Conservation (phyloP, 441 rosid species). For the Daphne laureola region DNA sequence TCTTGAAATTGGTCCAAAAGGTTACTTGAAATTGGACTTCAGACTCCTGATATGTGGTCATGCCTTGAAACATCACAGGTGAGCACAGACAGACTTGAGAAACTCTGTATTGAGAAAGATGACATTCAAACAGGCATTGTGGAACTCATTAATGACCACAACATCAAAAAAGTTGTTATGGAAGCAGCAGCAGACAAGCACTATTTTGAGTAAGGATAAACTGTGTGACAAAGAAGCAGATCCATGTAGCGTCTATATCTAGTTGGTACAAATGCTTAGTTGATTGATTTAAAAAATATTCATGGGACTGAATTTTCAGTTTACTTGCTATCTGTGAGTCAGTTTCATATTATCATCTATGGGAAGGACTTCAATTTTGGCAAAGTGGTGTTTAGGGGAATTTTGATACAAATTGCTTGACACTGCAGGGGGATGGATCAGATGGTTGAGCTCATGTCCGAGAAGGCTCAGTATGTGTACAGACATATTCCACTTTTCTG, state of each 20-base stretch:
- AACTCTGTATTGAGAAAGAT: slow-evolving; percentile 25
- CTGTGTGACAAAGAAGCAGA: no score
- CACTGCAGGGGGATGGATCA: slow-evolving; percentile 32
- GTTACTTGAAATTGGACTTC: background rate
- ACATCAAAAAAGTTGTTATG: slow-evolving; percentile 63
- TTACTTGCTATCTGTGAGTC: background rate
- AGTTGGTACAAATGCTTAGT: no score
- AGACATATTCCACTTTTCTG: slow-evolving; percentile 40
- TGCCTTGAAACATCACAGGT: slow-evolving; percentile 25
- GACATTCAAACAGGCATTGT: slow-evolving; percentile 52
- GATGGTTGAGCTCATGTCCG: slow-evolving; percentile 43
- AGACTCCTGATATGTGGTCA: background rate
- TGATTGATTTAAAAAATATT: no score
- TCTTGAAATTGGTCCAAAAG: background rate
- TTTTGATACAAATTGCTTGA: slow-evolving; percentile 12
- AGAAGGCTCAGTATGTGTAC: slow-evolving; percentile 40
- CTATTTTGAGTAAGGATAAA: slow-evolving; percentile 37
- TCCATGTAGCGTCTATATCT: no score
- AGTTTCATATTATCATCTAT: background rate
- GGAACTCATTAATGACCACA: slow-evolving; percentile 34
- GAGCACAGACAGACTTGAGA: slow-evolving; percentile 34
- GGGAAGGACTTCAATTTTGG: no score
- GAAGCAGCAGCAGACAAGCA: slow-evolving; percentile 65
- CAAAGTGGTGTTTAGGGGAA: no score
- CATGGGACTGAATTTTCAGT: slow-evolving; percentile 5